Evolutionary conservation across 2,329 filamentous ascomycete species (phyloP), one percentile per base, ranked within the genome.

Genomic region (Byssoonygena ceratinophila): DNA sequence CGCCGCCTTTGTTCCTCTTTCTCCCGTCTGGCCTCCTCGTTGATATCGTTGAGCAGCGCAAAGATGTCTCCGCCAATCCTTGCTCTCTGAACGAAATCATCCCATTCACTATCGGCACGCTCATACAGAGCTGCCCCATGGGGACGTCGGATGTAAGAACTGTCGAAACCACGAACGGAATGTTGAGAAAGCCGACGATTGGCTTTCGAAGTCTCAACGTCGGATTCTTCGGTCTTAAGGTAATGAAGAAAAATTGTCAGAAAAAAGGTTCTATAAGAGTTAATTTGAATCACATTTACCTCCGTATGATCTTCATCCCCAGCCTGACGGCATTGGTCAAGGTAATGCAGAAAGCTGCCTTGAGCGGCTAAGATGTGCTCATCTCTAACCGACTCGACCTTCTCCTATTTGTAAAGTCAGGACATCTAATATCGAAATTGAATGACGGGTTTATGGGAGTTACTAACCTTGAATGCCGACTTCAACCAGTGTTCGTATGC

Each of bases 281-380:
- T 1, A 16, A 27, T 5, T 27, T 7, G 50, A 56, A 49, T 56
- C 56, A 39, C 58, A 27, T 57, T 44, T 60, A 67, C 67, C 58
- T 66, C 67, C 23, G 69, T 72, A 49, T 70, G 66, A 45, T 70
- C 69, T 44, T 71, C 69, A 54, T 72, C 69, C 51, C 67, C 66
- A 14, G 64, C 68, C 37, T 64, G 66, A 29, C 64, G 65, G 44
- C 64, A 61, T n/a, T 67, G 66, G 51, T 68, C 65, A 22, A 69
- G 62, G 44, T 69, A 66, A 5, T 64, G 60, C 60, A 70, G 67
- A 51, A 68, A 69, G 11, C 66, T 67, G 34, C 69, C 68, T 54
- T 67, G 61, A 16, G 67, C 66, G n/a, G 68, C 68, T 48, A 62
- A 56, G 20, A 70, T 61, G 55, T 70, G 67, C 46, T 72, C 69